Evolutionary conservation across 2,329 filamentous ascomycete genomes (phyloP), one percentile per base, ranked within the genome.

Genomic region (Pseudogymnoascus sp.): DNA sequence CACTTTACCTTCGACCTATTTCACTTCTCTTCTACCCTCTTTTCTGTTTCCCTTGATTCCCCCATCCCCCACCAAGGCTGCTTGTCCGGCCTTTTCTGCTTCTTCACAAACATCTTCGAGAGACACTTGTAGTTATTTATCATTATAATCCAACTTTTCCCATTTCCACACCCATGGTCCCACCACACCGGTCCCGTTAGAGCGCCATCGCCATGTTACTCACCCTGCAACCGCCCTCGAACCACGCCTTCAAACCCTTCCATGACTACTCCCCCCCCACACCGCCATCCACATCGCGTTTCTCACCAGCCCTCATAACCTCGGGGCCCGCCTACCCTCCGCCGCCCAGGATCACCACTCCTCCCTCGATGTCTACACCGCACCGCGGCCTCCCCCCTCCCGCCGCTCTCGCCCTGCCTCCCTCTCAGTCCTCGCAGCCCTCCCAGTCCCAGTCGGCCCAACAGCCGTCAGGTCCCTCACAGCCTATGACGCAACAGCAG

Each of bases 301-400:
- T 77, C 73, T 77, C 73, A 68, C 76, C 74, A 67, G 75, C 68
- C 67, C 73, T 71, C 67, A 74, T 70, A 64, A 73, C 70, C 65
- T 71, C 73, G 62, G 70, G 70, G 67, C 69, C 73, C 66, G 73
- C 66, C 63, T 69, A 69, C 61, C 69, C 72, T 67, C 73, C 68
- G 48, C 69, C 71, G 62, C 74, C 68, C 67, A 76, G 79, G 72
- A 82, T 80, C 73, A 78, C 81, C 65, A 75, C 77, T 66, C 75
- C 75, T 70, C 79, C 82, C 78, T 78, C 78, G 75, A 90, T 90
- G 88, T 87, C 87, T 73, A 84, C 82, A 72, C 83, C 86, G 75
- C 87, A 88, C 76, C 85, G 87, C 76, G 85, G 85, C 71, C 78
- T 90, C 79, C 88, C 88, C 74, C 84, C 84, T 64, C 86, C 88